Evolutionary conservation across 768 basidiomycete genomes (phyloP).

Genomic region (Pleurotus tuoliensis): DNA sequence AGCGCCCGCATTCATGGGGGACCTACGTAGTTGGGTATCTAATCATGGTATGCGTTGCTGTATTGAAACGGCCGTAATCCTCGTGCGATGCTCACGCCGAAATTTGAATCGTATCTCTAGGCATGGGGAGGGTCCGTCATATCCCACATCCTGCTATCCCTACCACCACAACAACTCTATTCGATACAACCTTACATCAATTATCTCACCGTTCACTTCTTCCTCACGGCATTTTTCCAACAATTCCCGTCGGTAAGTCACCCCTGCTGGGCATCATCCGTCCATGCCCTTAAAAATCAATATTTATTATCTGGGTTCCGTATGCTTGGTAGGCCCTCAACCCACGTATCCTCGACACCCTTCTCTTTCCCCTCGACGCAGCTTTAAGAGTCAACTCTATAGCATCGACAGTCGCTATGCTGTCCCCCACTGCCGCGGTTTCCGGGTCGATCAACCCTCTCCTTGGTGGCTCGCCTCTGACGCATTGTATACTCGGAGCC

Average conservation of each 20-base stretch:
- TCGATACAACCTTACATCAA: conserved; percentile 41
- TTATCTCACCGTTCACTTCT: conserved; percentile 43
- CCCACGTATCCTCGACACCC: conserved; percentile 30
- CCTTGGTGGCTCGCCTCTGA: conserved; percentile 35
- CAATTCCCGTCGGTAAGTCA: conserved; percentile 30
- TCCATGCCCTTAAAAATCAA: background rate
- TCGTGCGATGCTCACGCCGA: too few relatives aligned
- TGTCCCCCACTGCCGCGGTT: conserved; percentile 26
- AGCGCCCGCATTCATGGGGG: conserved; percentile 33
- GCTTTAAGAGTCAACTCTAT: conserved; percentile 42
- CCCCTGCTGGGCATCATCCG: background rate
- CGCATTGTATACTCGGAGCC: conserved; percentile 45
- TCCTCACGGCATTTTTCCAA: conserved; percentile 37
- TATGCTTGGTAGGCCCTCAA: conserved; percentile 6
- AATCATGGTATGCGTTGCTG: conserved; percentile 32
- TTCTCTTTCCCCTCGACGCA: conserved; percentile 48
- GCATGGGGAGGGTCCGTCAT: conserved; percentile 47
- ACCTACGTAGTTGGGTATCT: conserved; percentile 42
- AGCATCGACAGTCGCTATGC: conserved; percentile 23
- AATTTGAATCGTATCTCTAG: conserved; percentile 14
- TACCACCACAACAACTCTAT: conserved; percentile 46
- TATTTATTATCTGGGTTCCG: background rate
- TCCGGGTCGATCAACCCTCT: conserved; percentile 19
- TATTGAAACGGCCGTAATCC: too few relatives aligned
- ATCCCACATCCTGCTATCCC: conserved; percentile 37